Conservation (phyloP, 306 rosid species). For the Rosa persica region DNA sequence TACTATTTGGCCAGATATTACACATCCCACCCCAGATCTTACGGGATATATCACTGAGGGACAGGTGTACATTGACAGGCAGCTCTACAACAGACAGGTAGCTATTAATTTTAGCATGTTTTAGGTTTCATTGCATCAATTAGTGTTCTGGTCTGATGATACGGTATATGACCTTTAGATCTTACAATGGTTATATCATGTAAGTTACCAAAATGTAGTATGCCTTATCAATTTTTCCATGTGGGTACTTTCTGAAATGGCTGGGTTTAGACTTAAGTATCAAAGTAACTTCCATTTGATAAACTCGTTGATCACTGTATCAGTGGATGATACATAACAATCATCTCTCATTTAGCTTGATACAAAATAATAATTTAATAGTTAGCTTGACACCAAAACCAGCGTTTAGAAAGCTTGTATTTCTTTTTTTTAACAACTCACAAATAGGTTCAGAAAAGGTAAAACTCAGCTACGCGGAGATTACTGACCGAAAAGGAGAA, state of each 20-base stretch:
- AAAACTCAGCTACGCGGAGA: slow-evolving; percentile 8
- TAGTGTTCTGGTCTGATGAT: background rate
- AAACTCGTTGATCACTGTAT: background rate
- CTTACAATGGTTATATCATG: background rate
- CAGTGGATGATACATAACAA: background rate
- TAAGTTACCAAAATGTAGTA: background rate
- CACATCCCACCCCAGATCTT: slow-evolving; percentile 99
- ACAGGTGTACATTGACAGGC: slow-evolving; percentile 95
- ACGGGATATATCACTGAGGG: slow-evolving; percentile 99
- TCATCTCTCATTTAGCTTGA: background rate
- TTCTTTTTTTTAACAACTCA: background rate
- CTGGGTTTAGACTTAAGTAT: background rate
- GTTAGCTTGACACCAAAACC: background rate
- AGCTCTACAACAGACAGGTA: slow-evolving; percentile 96
- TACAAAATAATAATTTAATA: background rate
- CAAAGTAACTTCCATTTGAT: background rate
- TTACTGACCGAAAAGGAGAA: background rate
- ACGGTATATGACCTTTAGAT: background rate
- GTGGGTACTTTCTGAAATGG: background rate
- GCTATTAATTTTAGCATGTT: background rate
- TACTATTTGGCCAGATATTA: slow-evolving; percentile 65
- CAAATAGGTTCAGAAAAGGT: slow-evolving; percentile 8
- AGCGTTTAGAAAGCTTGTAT: slow-evolving; percentile 13
- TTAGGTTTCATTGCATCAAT: background rate
- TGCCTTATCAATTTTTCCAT: background rate